These are phyloP conservation scores for Primulina huaijiensis DNA, from an alignment of 257 asterid species.

Conservation along the genomic window DNA sequence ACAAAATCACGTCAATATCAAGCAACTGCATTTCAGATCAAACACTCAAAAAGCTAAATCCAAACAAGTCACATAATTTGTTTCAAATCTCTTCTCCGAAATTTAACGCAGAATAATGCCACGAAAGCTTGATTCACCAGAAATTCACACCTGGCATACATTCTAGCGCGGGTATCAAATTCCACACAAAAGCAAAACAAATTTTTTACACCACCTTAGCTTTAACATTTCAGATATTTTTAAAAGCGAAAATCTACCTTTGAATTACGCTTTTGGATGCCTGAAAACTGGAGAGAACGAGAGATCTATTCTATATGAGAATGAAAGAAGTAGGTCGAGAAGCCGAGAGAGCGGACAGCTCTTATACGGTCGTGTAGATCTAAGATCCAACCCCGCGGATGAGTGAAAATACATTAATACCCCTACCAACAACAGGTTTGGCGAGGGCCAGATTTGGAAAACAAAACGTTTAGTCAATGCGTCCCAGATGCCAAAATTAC, in stretches of 20 bases:
- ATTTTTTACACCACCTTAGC: neutral
- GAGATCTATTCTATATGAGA: neutral
- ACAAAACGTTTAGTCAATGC: neutral
- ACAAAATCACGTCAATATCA: neutral
- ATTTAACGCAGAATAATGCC: no score
- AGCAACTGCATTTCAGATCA: neutral
- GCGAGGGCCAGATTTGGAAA: no score
- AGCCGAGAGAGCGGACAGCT: constrained; percentile 28
- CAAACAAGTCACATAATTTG: neutral
- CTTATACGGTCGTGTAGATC: constrained; percentile 31
- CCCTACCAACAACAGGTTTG: no score
- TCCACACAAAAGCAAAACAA: neutral
- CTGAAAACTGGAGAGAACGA: constrained; percentile 4
- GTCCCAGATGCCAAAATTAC: neutral
- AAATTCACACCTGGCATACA: neutral
- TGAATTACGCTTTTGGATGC: neutral
- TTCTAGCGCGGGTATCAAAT: neutral
- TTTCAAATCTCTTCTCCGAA: neutral
- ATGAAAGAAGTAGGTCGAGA: constrained; percentile 18
- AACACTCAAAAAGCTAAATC: neutral
- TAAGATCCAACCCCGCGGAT: constrained; percentile 21
- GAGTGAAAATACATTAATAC: neutral
- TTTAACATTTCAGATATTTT: neutral
- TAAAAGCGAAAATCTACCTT: neutral
- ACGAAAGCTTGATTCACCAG: neutral